Evolutionary conservation across 495 filamentous ascomycete species (phyloP), one percentile per base, ranked within the genome.

Genomic region (Aspergillus asperescens): DNA sequence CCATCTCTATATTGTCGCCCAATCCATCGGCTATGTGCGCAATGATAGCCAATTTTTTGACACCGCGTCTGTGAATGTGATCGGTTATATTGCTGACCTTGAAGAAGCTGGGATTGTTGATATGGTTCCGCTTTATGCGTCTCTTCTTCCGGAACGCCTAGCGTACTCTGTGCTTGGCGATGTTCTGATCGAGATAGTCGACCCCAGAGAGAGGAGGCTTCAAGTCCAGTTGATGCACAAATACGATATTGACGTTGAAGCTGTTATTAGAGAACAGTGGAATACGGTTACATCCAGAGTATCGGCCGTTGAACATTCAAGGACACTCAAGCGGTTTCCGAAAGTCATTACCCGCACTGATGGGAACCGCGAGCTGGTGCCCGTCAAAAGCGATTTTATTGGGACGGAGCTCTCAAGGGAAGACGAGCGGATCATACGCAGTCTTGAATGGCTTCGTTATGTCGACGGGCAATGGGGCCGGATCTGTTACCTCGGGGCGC

Each of bases 81-180:
- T 72, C 42, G 84, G 81, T 13, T 96, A 97, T 62, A 84, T 95
- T 50, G 81, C 88, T 55, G 84, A 85, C 51, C 76, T 97, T 10
- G 78, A 85, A 23, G 69, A 84, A 29, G 77, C 78, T 25, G 79
- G 82, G 8, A 77, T 93, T 40, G 78, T 84, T 37, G 81, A 89
- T 41, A 67, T 91, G 34, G 83, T 94, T 46, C 91, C 92, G 4
- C 73, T 92, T 3, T 99, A 99, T 68, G 90, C 86, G 31, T 85
- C 88, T 22, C 82, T 86, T 57, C 74, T 98, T 2, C 77, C 79
- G 6, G 68, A 64, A 0, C 50, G 67, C n/a, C 68, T 72, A 60
- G 67, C 67, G 7, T 61, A 75, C 9, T 60, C 55, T 16, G 74
- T 74, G 19, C 61, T 82, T 38, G 72, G 75, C 9, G 66, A 76